Conservation (phyloP, 768 basidiomycete genomes). For the Trametes cinnabarina region DNA sequence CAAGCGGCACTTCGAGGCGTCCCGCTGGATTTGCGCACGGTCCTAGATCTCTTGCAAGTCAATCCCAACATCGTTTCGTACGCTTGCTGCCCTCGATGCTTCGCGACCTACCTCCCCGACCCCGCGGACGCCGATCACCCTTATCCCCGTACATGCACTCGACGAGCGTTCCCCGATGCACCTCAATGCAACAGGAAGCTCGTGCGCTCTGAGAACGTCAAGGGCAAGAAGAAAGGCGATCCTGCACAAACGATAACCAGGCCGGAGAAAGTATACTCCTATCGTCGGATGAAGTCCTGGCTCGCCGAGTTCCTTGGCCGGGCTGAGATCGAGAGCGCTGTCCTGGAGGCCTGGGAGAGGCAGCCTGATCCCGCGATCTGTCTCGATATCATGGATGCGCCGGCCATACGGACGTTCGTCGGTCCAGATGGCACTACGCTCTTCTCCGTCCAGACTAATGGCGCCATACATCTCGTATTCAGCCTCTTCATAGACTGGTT, state of each 20-base stretch:
- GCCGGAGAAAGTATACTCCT: neutral
- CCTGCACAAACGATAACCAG: neutral
- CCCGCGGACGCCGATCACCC: neutral
- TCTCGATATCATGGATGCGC: slow-evolving; percentile 15
- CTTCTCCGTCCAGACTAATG: neutral
- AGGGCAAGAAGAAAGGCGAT: neutral
- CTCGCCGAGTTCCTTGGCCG: slow-evolving; percentile 2
- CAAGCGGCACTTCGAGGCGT: neutral
- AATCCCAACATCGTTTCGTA: neutral
- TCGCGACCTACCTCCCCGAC: neutral
- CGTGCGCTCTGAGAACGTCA: neutral
- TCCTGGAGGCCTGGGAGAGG: neutral
- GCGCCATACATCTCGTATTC: slow-evolving; percentile 14
- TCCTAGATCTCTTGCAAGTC: neutral
- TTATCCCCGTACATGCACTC: too few species aligned
- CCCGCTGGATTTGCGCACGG: neutral
- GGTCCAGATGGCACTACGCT: slow-evolving; percentile 8
- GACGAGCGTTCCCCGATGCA: neutral
- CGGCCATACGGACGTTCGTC: slow-evolving; percentile 7
- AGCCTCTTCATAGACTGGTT: slow-evolving; percentile 19
- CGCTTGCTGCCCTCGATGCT: neutral
- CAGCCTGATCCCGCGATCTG: neutral
- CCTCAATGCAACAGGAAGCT: neutral
- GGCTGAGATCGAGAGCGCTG: neutral
- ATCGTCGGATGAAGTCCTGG: neutral